A percentile compares a stretch with the other conserved stretches of the same genome.
Conservation (phyloP, 192 early-diverging fungal species). For the Coemansia sp. region DNA sequence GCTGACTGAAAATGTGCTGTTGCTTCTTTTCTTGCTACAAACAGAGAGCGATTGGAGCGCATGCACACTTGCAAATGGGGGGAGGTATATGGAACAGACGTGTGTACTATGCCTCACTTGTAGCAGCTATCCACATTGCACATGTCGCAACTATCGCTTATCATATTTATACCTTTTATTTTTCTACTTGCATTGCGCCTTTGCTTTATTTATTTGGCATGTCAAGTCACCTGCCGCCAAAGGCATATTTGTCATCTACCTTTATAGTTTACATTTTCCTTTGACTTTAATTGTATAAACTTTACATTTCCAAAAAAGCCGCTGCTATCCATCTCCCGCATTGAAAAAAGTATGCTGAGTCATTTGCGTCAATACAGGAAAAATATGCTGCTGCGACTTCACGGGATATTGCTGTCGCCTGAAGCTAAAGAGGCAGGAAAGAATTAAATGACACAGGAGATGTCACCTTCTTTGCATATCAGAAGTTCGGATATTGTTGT, state of each 20-base stretch:
- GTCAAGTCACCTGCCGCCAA: background rate
- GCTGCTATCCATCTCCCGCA: background rate
- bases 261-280: background rate
- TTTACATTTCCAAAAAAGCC: slow-evolving; percentile 3
- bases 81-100: too few species aligned
- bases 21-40: too few species aligned
- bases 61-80: too few species aligned
- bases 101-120: too few species aligned
- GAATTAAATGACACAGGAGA: too few species aligned
- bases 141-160: slow-evolving; percentile 6
- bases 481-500: too few species aligned
- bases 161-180: background rate
- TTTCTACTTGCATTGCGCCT: background rate
- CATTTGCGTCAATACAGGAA: background rate
- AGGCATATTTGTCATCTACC: background rate
- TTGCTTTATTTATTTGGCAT: background rate
- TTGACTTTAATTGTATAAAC: slow-evolving; percentile 15
- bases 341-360: background rate
- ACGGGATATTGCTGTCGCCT: too few species aligned
- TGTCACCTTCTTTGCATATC: too few species aligned
- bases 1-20: too few species aligned
- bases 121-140: too few species aligned
- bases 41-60: too few species aligned
- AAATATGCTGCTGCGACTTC: background rate
- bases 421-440: too few species aligned